Conservation (phyloP, 345 rosid species). For the Eucalyptus melliodora region DNA sequence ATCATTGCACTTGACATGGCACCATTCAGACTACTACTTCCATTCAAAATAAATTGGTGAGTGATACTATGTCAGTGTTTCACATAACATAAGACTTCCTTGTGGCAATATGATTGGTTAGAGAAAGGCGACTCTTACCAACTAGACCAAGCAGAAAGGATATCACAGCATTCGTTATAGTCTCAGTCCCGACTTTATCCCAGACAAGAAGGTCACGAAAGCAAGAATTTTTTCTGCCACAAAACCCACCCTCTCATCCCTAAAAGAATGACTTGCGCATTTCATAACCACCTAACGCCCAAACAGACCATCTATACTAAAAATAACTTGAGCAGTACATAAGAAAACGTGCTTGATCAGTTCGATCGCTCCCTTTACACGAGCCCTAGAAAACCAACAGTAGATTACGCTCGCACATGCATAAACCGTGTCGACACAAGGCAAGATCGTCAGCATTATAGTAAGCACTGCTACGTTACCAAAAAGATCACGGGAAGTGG, state of each 20-base stretch:
- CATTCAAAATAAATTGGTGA: background rate
- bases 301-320: background rate
- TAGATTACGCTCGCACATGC: background rate
- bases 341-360: background rate
- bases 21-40: background rate
- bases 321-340: background rate
- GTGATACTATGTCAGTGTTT: background rate
- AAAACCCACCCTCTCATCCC: background rate
- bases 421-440: background rate
- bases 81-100: background rate
- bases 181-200: background rate
- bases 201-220: background rate
- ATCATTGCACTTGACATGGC: background rate
- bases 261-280: background rate
- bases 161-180: background rate
- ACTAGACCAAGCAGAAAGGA: background rate
- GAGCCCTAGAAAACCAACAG: background rate
- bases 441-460: background rate
- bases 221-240: background rate
- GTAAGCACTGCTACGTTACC: conserved; percentile 5
- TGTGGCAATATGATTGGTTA: background rate
- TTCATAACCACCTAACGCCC: background rate
- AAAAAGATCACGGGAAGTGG: conserved; percentile 36
- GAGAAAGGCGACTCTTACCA: background rate
- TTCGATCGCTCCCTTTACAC: background rate